Evolutionary conservation across 2,329 filamentous ascomycete genomes (phyloP), one percentile per base, ranked within the genome.

Genomic region (Fusarium decemcellulare): DNA sequence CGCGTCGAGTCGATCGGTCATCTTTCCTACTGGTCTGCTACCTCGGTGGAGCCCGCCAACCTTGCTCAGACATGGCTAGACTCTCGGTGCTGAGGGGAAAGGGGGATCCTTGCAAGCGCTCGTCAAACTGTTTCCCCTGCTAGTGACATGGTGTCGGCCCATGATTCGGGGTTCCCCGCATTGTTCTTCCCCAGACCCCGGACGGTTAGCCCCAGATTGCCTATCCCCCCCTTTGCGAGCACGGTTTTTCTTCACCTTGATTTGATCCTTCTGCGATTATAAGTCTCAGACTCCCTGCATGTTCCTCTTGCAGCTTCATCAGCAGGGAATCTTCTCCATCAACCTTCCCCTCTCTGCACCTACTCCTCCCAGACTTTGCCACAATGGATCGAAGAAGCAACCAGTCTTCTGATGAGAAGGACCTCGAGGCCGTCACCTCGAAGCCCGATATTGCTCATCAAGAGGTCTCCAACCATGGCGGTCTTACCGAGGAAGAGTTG

Each of bases 331-430:
- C 47, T 36, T 50, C 12, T 23, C 11, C 47, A 23, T 15, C 16
- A 36, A 36, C 5, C 4, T 14, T 23, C 23, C 30, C 56, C 27
- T 27, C 36, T 32, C 39, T 32, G 39, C 16, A 23, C 12, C 39
- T 18, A 47, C 37, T 55, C 14, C 34, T 51, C 23, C 1, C 39
- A 6, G 5, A 29, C 11, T 40, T 23, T 5, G 5, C 15, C n/a
- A 18, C 12, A 36, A 70, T 70, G 67, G 43, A 54, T 64, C 15
- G 56, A 27, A 54, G 59, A 27, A 67, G 27, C 12, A 48, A 60
- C 15, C 32, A 34, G 32, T 60, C 55, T 8, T 63, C 59, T 4
- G 59, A 64, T 29, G 65, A 71, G 61, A 71, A 71, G 48, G 68
- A 71, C 46, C 34, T 69, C 8, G 68, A 71, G 64, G 68, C 61